These are phyloP conservation scores for Rhodomyrtus tomentosa DNA, from an alignment of 345 rosid genomes.

Conservation along the genomic window DNA sequence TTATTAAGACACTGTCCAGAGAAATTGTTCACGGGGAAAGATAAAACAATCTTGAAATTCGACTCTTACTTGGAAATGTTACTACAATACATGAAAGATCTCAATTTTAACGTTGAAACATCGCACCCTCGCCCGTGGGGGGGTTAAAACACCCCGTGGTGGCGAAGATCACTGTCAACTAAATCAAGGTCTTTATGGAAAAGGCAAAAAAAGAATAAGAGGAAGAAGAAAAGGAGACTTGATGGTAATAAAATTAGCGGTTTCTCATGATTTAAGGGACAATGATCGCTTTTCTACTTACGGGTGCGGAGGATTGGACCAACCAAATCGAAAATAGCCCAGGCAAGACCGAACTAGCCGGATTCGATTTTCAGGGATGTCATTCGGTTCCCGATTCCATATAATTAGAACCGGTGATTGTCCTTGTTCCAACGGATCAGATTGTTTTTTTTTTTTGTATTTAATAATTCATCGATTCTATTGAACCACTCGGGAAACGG, in stretches of 20 bases:
- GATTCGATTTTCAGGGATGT: too few relatives aligned
- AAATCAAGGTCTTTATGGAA: not conserved
- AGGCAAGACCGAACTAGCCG: rapidly evolving
- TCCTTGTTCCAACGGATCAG: too few relatives aligned
- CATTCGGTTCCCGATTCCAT: too few relatives aligned
- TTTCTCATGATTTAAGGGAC: not conserved
- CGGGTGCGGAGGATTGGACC: too few relatives aligned
- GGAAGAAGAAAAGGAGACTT: not conserved
- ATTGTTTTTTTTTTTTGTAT: too few relatives aligned
- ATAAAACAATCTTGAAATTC: not conserved
- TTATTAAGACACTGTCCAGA: not conserved
- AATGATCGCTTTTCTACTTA: not conserved
- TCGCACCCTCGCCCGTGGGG: not conserved
- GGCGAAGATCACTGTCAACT: not conserved
- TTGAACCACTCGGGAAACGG: too few relatives aligned
- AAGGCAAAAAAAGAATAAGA: too few relatives aligned
- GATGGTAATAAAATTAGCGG: not conserved
- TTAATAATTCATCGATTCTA: too few relatives aligned
- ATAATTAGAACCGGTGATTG: too few relatives aligned
- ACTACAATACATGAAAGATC: not conserved
- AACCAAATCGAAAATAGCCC: too few relatives aligned
- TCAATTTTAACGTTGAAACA: not conserved
- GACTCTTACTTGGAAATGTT: not conserved
- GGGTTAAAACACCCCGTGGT: not conserved
- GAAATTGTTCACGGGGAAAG: not conserved